Evolutionary conservation across 179 eudicot species (phyloP).

Genomic region (Silene vulgaris): DNA sequence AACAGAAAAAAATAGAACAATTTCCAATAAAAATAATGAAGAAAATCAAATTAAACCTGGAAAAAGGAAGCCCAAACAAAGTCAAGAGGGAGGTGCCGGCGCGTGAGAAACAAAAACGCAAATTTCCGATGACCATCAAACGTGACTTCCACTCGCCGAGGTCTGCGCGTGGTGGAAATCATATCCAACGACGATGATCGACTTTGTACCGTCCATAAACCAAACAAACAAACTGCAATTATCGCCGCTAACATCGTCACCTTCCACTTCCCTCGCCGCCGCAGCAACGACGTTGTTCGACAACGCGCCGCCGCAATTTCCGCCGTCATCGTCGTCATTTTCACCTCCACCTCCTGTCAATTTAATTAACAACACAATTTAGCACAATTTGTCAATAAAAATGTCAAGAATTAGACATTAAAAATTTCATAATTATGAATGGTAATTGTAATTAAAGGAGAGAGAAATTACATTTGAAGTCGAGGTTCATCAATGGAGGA

Average conservation of each 20-base stretch:
- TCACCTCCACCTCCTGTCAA: slow-evolving; percentile 31
- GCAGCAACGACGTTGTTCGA: slow-evolving; percentile 16
- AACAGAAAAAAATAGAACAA: background rate
- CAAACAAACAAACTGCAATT: slow-evolving; percentile 17
- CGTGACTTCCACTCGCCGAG: slow-evolving; percentile 32
- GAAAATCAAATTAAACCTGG: slow-evolving; percentile 44
- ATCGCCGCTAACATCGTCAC: slow-evolving; percentile 12
- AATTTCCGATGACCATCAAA: slow-evolving; percentile 48
- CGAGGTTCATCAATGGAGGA: slow-evolving; percentile 25
- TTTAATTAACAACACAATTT: background rate
- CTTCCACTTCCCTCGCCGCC: slow-evolving; percentile 15
- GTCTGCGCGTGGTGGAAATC: slow-evolving; percentile 27
- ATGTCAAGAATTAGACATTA: too few species aligned
- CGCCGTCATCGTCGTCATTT: slow-evolving; percentile 8
- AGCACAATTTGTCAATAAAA: background rate
- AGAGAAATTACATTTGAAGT: slow-evolving; percentile 23
- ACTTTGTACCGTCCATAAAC: slow-evolving; percentile 35
- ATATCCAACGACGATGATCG: slow-evolving; percentile 21
- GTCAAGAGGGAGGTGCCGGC: slow-evolving; percentile 74
- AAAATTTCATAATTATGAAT: background rate
- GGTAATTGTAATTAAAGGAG: background rate
- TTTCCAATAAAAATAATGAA: background rate
- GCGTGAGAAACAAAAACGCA: slow-evolving; percentile 72
- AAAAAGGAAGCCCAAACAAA: slow-evolving; percentile 85
- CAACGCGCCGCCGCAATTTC: slow-evolving; percentile 3